Evolutionary conservation across 495 filamentous ascomycete species (phyloP).

Genomic region (Cercophora scortea): DNA sequence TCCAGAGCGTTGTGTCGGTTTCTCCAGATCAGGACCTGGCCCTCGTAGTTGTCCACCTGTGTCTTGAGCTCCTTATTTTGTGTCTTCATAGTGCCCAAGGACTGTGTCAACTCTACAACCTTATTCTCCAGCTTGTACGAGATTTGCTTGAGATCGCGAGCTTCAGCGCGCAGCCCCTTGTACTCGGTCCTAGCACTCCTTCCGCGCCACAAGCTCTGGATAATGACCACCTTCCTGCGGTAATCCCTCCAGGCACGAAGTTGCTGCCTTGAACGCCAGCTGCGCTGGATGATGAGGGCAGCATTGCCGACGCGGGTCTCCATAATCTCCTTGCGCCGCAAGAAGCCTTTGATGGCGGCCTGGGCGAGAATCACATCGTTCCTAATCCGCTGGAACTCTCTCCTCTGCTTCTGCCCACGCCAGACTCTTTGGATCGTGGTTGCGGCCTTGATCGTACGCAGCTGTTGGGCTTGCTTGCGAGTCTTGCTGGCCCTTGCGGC

Average conservation of each 20-base stretch:
- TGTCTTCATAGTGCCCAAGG: conserved; percentile 79
- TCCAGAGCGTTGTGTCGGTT: conserved; percentile 87
- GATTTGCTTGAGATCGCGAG: conserved; percentile 95
- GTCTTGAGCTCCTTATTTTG: conserved; percentile 84
- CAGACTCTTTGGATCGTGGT: conserved; percentile 93
- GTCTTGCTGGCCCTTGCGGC: conserved; percentile 65
- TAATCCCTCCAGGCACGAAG: conserved; percentile 80
- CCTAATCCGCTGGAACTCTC: conserved; percentile 65
- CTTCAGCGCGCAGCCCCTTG: conserved; percentile 86
- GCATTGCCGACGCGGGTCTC: conserved; percentile 92
- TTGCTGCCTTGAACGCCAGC: conserved; percentile 74
- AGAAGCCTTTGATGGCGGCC: conserved; percentile 82
- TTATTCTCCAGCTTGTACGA: conserved; percentile 99
- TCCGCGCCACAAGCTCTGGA: conserved; percentile 92
- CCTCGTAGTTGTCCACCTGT: conserved; percentile 94
- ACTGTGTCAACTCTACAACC: conserved; percentile 95
- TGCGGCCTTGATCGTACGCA: conserved; percentile 75
- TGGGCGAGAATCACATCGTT: conserved; percentile 79
- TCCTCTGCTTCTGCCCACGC: conserved; percentile 82
- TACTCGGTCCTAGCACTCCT: conserved; percentile 73
- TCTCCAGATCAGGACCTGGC: conserved; percentile 90
- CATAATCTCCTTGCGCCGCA: conserved; percentile 81
- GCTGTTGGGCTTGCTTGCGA: conserved; percentile 68
- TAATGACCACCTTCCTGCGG: conserved; percentile 76
- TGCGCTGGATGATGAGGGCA: conserved; percentile 80